Evolutionary conservation across 2,329 filamentous ascomycete genomes (phyloP), one percentile per base, ranked within the genome.

Genomic region (Ascochyta pisi): DNA sequence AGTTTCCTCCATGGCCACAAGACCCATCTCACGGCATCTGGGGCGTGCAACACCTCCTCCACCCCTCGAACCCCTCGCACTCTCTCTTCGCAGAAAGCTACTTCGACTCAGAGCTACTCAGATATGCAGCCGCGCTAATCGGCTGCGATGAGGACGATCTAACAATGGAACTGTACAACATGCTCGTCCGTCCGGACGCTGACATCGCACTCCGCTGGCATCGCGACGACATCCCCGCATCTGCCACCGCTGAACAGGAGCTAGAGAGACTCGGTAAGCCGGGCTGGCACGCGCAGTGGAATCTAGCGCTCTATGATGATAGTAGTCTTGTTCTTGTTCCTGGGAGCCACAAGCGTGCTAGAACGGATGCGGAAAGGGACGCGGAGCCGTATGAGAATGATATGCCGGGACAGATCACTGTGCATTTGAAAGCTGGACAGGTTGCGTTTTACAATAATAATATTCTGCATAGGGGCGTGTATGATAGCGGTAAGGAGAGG

Each of bases 391-490:
- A 86, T 66, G 88, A 88, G 63, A 69, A 77, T 2, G 68, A 78
- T 1, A 65, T 95, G 63, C 86, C 87, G 0, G 85, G 79, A 0
- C 87, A 92, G 78, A 69, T 88, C 13, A 76, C 84, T 3, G 91
- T 96, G 15, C 70, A 79, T 69, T 79, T 96, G 58, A 78, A 84
- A 60, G 83, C 91, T 0, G 92, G 92, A 0, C 92, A 96, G 75
- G 86, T 89, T 15, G 90, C 90, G 38, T 96, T 96, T 68, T 96
- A 96, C 71, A 87, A 96, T 74, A 96, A 93, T 70, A 96, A 96
- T 73, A 96, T 96, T 61, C 73, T 96, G 60, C 89, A 92, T 68
- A 79, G 89, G 4, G 89, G 89, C 1, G 84, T 85, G 26, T 92
- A 92, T 73, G 78, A 82, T 61, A 75, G 77, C 12, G 66, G 35